Evolutionary conservation across 352 stramenopile species (phyloP), one percentile per base, ranked within the genome.

Genomic region (Pythium biforme): DNA sequence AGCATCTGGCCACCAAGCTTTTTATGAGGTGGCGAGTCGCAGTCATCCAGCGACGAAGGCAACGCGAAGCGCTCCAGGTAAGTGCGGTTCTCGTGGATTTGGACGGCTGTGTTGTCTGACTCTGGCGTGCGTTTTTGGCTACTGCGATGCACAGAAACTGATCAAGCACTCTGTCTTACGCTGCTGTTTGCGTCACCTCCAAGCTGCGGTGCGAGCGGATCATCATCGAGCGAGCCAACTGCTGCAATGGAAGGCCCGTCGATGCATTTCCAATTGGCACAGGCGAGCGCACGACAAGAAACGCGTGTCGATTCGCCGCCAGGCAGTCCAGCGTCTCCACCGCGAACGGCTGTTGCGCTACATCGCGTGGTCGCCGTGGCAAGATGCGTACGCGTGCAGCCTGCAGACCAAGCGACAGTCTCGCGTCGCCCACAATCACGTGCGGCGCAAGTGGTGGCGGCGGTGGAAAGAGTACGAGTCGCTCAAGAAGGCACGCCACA

Each of bases 361-460:
- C 15, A 33, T 63, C 23, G 52, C 39, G 54, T 68, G 52, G 61
- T 7, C 25, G 27, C 4, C 23, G 14, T 68, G 61, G 61, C 47
- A 54, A n/a, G 37, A 40, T 1, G 46, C 61, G 37, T 68, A 22
- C 39, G n/a, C 41, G 9, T 54, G 22, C 10, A 62, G 22, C 19
- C 53, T 37, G 8, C 46, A 53, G 10, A 3, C 15, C 1, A 62
- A 59, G 19, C 45, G 37, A 5, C 27, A 46, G 9, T n/a, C 26
- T 20, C n/a, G 11, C 11, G 12, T 63, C 1, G 61, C 46, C 1
- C 10, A 40, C 5, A 45, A 20, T 19, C 25, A 59, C 22, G 46
- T 49, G 17, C 12, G 59, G 33, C 45, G 47, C 15, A 52, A 53
- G 34, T 68, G 61, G 61, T 68, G 61, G 61, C 15, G n/a, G 19